These are phyloP conservation scores for Penicillium desertorum DNA, from an alignment of 495 filamentous ascomycete genomes.

Conservation along the genomic window DNA sequence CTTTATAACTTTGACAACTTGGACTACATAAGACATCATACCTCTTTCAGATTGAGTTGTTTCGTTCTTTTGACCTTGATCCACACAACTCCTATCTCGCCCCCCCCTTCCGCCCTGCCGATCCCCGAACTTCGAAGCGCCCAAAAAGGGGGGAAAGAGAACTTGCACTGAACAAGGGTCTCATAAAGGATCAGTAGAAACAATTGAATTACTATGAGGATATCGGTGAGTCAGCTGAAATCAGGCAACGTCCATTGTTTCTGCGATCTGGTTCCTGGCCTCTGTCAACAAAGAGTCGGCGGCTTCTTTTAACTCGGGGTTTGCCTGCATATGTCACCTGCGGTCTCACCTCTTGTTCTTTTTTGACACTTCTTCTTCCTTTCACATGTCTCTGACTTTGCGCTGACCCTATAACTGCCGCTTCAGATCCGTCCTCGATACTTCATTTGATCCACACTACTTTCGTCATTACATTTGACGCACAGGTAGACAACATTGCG, in stretches of 20 bases:
- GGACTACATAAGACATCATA: neutral
- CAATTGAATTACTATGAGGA: conserved; percentile 12
- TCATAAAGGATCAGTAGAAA: conserved; percentile 1
- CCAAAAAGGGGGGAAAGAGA: conserved; percentile 25
- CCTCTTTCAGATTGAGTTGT: neutral
- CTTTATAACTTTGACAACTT: neutral
- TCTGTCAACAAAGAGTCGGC: conserved; percentile 17
- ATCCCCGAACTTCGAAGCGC: conserved; percentile 18
- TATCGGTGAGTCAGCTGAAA: conserved; percentile 18
- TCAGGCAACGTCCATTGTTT: conserved; percentile 19
- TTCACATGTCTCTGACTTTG: conserved; percentile 10
- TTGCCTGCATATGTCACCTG: conserved; percentile 30
- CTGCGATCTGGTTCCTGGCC: conserved; percentile 15
- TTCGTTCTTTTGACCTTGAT: conserved; percentile 9
- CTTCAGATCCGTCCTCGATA: conserved; percentile 16
- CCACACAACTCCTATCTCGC: conserved; percentile 12
- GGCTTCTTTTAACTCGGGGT: conserved; percentile 17
- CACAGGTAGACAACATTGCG: neutral
- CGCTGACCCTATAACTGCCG: conserved; percentile 20
- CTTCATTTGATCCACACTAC: conserved; percentile 8
- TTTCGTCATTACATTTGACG: neutral
- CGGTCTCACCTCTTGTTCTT: conserved; percentile 25
- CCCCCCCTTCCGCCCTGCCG: conserved; percentile 23
- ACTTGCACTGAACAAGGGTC: conserved; percentile 9
- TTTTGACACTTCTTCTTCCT: conserved; percentile 16